These are phyloP conservation scores for Rhodotorula paludigena DNA, from an alignment of 768 basidiomycete species.

Conservation along the genomic window DNA sequence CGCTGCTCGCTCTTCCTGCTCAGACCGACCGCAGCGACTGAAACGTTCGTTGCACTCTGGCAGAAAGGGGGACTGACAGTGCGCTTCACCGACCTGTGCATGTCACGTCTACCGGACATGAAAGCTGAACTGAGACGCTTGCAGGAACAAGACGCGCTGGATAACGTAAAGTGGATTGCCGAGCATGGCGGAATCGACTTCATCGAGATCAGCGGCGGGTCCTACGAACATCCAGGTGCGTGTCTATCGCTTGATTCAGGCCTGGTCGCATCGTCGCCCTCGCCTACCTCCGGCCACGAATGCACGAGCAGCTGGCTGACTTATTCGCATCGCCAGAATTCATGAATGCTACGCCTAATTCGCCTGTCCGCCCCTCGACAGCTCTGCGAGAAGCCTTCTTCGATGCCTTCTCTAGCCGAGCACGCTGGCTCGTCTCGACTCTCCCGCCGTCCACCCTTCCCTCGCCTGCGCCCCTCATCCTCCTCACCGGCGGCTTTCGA, in stretches of 20 bases:
- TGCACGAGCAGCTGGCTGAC: too few relatives aligned
- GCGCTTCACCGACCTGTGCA: neutral
- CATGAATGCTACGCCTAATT: neutral
- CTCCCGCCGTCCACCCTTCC: slow-evolving; percentile 42
- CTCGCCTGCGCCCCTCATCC: slow-evolving; percentile 56
- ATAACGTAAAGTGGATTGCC: slow-evolving; percentile 61
- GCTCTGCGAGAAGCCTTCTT: slow-evolving; percentile 66
- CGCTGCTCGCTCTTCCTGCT: slow-evolving; percentile 5
- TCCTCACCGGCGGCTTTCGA: slow-evolving; percentile 75
- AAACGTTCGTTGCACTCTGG: too few relatives aligned
- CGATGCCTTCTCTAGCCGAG: slow-evolving; percentile 60
- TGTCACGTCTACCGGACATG: neutral
- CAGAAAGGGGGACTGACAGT: slow-evolving; percentile 42
- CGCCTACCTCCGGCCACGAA: too few relatives aligned
- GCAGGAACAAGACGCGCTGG: slow-evolving; percentile 53
- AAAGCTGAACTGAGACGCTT: neutral
- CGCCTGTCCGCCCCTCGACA: neutral
- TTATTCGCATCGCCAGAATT: neutral
- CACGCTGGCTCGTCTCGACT: slow-evolving; percentile 52
- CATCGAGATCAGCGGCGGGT: slow-evolving; percentile 81
- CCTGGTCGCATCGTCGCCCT: too few relatives aligned
- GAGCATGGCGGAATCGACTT: slow-evolving; percentile 68
- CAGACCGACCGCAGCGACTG: too few relatives aligned
- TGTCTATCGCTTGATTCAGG: neutral
- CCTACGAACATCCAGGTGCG: slow-evolving; percentile 72